These are phyloP conservation scores for Ceratocystis papillata DNA, from an alignment of 2,329 filamentous ascomycete species.

Conservation along the genomic window DNA sequence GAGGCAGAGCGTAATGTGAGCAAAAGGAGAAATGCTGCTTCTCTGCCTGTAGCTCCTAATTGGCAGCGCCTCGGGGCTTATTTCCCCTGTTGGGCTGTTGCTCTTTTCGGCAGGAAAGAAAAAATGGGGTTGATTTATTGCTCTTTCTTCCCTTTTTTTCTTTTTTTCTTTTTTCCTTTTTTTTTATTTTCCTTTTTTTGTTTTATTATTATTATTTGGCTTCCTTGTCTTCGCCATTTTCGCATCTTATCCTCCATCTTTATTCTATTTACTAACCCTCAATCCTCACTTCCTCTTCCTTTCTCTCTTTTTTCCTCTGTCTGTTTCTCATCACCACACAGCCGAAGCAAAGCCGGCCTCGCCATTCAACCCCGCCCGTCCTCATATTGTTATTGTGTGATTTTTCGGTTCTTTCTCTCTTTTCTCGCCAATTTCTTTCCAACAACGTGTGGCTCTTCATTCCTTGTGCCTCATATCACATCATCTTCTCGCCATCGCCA, in stretches of 20 bases:
- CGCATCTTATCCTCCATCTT: background rate
- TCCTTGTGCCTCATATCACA: background rate
- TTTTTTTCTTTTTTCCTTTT: background rate
- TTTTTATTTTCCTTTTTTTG: background rate
- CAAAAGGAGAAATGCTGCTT: too few species aligned
- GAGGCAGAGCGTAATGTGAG: too few species aligned
- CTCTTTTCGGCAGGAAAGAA: too few species aligned
- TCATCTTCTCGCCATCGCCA: background rate
- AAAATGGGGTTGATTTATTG: too few species aligned
- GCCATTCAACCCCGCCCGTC: too few species aligned
- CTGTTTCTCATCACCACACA: too few species aligned
- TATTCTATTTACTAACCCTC: slow-evolving; percentile 1
- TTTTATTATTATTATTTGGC: background rate
- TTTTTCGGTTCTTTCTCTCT: background rate
- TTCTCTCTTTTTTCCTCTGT: too few species aligned
- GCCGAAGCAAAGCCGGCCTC: too few species aligned
- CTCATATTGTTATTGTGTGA: background rate
- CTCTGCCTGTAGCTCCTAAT: too few species aligned
- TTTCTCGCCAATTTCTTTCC: background rate
- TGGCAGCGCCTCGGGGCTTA: too few species aligned
- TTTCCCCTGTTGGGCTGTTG: too few species aligned
- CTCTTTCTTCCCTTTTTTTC: background rate
- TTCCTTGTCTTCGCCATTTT: background rate
- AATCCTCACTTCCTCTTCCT: background rate
- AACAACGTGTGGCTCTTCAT: background rate